These are phyloP conservation scores for Albophoma yamanashiensis DNA, from an alignment of 2,329 filamentous ascomycete species.

Conservation along the genomic window DNA sequence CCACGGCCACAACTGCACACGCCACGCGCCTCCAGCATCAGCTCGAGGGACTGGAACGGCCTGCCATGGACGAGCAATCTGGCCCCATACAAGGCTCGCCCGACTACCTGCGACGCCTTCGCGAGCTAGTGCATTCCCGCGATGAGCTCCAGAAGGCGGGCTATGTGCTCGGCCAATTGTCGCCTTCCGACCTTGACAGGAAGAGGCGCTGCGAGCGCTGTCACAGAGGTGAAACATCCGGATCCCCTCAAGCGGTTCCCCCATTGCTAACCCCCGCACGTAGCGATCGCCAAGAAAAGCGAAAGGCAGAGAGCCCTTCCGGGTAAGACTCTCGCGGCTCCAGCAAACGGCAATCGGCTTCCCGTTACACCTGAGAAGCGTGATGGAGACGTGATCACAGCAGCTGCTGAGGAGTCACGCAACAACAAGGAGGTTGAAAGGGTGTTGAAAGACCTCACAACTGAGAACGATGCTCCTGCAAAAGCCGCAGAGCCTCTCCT, in stretches of 20 bases:
- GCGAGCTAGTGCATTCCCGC: constrained; percentile 7
- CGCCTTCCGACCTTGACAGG: constrained; percentile 14
- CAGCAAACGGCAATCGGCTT: neutral
- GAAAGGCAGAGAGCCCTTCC: neutral
- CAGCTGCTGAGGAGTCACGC: neutral
- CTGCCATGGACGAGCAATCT: constrained; percentile 2
- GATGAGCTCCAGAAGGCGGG: constrained; percentile 12
- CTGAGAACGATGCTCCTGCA: neutral
- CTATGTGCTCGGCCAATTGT: constrained; percentile 15
- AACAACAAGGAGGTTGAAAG: neutral
- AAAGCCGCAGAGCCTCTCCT: constrained; percentile 1
- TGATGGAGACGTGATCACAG: neutral
- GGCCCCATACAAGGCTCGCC: constrained; percentile 10
- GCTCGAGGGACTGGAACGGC: neutral
- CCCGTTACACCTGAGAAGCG: neutral
- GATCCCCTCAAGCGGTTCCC: neutral
- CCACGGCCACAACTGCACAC: neutral
- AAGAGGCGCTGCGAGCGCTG: constrained; percentile 20
- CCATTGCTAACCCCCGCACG: neutral
- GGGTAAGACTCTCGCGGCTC: neutral
- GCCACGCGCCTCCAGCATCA: neutral
- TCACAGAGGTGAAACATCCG: constrained; percentile 9
- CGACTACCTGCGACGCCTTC: constrained; percentile 10
- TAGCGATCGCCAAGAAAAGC: neutral
- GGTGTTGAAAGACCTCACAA: neutral